Evolutionary conservation across 2,329 filamentous ascomycete genomes (phyloP), one percentile per base, ranked within the genome.

Genomic region (Fusarium sarcochroum): DNA sequence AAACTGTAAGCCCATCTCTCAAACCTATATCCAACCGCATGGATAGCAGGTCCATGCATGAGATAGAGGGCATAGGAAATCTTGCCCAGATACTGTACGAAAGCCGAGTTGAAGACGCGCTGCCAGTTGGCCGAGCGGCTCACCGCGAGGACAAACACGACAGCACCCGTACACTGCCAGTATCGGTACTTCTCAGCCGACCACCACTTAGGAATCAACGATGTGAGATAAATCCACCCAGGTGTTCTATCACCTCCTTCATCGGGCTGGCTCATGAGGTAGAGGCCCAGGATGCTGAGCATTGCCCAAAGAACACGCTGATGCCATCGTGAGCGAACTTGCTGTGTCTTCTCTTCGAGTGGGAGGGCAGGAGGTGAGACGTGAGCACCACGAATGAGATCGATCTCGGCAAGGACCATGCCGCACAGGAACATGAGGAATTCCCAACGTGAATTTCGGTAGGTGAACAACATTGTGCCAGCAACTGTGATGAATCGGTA

Each of bases 21-120:
- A 59, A 83, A 82, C 34, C 82, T 78, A 68, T 87, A 88, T 13
- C 86, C 86, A 18, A 85, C 69, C 3, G 82, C 82, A 69, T 87
- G 86, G 72, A 85, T 81, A 4, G 84, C 81, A 5, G 86, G 85
- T 1, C 87, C 86, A 73, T 90, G 88, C 79, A 89, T 85, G 15
- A 90, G 81, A 74, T 90, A 90, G 25, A 90, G 73, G 49, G 86
- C 84, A 72, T 87, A 90, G 52, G 86, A 89, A 68, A 90, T 85
- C 72, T 84, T 84, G 60, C 88, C 88, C 7, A 90, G 78, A 75
- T 89, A 90, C 72, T 88, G 86, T 5, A 87, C 79, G 17, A 81
- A 69, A 3, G 77, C 71, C 2, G 79, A 78, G 71, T 84, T 84
- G 76, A 89, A 87, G 58, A 87, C 77, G 18, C 78, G 76, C 70